These are phyloP conservation scores for Suhomyces coccinellae DNA, from an alignment of 1,139 yeast species.

Conservation along the genomic window DNA sequence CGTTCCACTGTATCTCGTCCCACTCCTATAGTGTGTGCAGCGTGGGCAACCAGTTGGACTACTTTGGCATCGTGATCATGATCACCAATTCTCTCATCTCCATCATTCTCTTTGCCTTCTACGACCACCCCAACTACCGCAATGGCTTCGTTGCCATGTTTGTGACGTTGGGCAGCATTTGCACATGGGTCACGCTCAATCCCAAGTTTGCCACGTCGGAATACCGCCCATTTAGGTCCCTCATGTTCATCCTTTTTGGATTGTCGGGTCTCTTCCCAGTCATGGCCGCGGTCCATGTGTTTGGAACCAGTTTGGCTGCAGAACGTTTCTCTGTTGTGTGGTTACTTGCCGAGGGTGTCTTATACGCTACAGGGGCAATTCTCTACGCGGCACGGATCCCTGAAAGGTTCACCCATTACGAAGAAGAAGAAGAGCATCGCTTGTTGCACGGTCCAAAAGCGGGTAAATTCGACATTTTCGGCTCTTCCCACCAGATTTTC, in stretches of 20 bases:
- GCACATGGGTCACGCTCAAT: conserved; percentile 64
- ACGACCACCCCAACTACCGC: conserved; percentile 48
- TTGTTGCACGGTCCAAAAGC: conserved; percentile 19
- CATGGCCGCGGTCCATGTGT: conserved; percentile 45
- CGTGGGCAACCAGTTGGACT: conserved; percentile 80
- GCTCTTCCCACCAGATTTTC: conserved; percentile 87
- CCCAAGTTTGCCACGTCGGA: conserved; percentile 64
- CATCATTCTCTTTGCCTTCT: conserved; percentile 64
- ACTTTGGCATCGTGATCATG: conserved; percentile 78
- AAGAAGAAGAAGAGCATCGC: conserved; percentile 21
- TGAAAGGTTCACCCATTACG: conserved; percentile 68
- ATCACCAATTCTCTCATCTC: conserved; percentile 77
- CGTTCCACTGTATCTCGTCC: conserved; percentile 73
- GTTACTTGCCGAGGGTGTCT: conserved; percentile 66
- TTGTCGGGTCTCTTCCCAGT: conserved; percentile 77
- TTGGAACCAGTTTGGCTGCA: conserved; percentile 41
- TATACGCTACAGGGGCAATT: conserved; percentile 77
- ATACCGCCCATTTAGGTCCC: conserved; percentile 77
- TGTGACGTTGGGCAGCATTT: conserved; percentile 54
- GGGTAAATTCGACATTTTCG: conserved; percentile 63
- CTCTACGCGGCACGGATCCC: conserved; percentile 80
- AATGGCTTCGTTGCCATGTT: conserved; percentile 51
- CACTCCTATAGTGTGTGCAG: conserved; percentile 65
- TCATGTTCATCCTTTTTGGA: conserved; percentile 80
- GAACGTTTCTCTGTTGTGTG: conserved; percentile 57